Evolutionary conservation across 139 green algal species (phyloP).

Genomic region (Tetraselmis striata): DNA sequence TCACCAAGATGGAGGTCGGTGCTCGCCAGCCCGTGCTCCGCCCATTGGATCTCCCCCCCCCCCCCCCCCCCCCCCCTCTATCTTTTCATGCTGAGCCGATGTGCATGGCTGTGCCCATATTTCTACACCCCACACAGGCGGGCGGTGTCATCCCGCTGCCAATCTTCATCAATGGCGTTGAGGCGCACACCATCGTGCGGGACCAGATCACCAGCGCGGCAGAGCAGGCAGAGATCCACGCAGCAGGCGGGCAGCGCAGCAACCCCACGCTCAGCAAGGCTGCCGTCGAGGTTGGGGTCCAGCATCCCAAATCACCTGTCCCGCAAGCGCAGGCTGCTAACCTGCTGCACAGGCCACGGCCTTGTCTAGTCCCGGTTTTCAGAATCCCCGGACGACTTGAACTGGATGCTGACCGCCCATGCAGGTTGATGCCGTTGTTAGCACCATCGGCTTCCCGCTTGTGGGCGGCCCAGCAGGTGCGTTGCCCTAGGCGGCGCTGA

Average conservation of each 20-base stretch:
- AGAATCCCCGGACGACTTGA: constrained; percentile 18
- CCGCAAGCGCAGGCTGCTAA: no score
- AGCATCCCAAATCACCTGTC: no score
- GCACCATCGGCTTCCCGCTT: constrained; percentile 90
- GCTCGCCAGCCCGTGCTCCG: neutral
- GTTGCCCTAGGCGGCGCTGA: no score
- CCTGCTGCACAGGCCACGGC: no score
- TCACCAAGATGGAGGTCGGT: constrained; percentile 14
- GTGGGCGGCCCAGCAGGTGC: constrained; percentile 61
- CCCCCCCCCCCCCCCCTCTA: neutral
- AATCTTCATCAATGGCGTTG: constrained; percentile 95
- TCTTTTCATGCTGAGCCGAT: neutral
- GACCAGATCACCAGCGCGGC: constrained; percentile 69
- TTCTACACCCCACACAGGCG: constrained; percentile 42
- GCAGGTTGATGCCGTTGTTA: constrained; percentile 83
- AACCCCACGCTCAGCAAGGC: constrained; percentile 28
- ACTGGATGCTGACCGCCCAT: no score
- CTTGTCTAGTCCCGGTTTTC: constrained; percentile 10
- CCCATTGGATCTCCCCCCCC: neutral
- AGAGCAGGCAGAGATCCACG: constrained; percentile 40
- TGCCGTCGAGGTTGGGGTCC: neutral
- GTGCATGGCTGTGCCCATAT: no score
- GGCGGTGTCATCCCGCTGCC: constrained; percentile 68
- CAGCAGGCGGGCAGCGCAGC: neutral
- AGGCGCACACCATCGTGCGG: constrained; percentile 91